A percentile compares a stretch with the other conserved stretches of the same genome.
Evolutionary conservation across 768 basidiomycete genomes (phyloP).

Genomic region (Pleurotus eryngii): DNA sequence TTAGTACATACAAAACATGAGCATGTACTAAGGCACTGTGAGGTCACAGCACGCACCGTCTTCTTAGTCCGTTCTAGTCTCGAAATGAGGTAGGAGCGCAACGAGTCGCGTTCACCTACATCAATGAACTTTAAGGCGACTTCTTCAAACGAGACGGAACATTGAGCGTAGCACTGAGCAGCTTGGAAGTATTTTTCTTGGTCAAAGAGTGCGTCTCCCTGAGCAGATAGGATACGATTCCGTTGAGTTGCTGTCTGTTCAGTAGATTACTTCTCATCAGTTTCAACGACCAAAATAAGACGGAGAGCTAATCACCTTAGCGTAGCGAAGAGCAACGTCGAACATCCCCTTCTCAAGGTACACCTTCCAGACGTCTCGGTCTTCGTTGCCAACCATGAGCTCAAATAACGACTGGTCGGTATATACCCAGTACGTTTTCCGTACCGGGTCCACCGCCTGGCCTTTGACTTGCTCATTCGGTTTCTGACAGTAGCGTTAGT

Average conservation of each 20-base stretch:
- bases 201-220: constrained; percentile 78
- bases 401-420: constrained; percentile 90
- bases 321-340: constrained; percentile 75
- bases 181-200: constrained; percentile 85
- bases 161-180: constrained; percentile 89
- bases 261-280: too few species aligned
- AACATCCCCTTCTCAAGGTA: constrained; percentile 77
- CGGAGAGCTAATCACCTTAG: constrained; percentile 54
- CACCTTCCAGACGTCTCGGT: constrained; percentile 92
- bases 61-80: constrained; percentile 83
- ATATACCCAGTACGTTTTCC: constrained; percentile 92
- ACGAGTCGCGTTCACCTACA: constrained; percentile 82
- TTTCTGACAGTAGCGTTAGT: constrained; percentile 45
- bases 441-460: constrained; percentile 79
- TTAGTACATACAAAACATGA: too few species aligned
- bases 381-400: constrained; percentile 80
- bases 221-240: constrained; percentile 77
- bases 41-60: constrained; percentile 46
- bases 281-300: too few species aligned
- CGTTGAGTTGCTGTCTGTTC: constrained; percentile 81
- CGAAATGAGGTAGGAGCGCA: constrained; percentile 86
- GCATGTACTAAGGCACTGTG: too few species aligned
- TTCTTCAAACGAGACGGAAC: constrained; percentile 85
- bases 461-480: constrained; percentile 69
- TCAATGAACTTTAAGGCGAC: constrained; percentile 90